Evolutionary conservation across 768 basidiomycete genomes (phyloP), one percentile per base, ranked within the genome.

Genomic region (Boletus barrowsii): DNA sequence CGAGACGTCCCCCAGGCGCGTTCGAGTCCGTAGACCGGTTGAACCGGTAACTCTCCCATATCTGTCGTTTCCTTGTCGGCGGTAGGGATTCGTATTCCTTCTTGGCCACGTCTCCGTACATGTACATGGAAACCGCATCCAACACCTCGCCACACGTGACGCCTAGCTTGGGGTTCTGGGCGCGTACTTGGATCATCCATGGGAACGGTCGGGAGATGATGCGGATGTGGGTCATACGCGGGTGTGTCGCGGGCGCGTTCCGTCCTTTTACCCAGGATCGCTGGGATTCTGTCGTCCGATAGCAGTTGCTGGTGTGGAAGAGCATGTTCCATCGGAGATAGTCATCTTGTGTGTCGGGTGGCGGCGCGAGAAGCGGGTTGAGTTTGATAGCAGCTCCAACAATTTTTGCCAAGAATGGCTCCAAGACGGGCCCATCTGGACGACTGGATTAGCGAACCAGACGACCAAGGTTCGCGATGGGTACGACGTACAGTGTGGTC

Each of bases 321-420:
- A 87, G 76, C 83, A 90, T 86, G 69, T 87, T 86, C 87, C 88
- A 90, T 44, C 79, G 81, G 42, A 90, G 72, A 63, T 81, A 80
- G 6, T 78, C 76, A 1, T 79, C 76, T 5, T 71, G 60, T 5
- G 67, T 66, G 10, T 75, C 74, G 0, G 77, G 68, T 55, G 68
- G 72, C 18, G 84, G 83, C 0, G 69, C 62, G 15, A 90, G 72
- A 24, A 89, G 75, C 0, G 88, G 87, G 63, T 90, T 90, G 33
- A 90, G 53, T 43, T 70, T 67, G 6, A 84, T 58, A 7, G 59
- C 56, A 1, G 81, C 82, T 0, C 72, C 60, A 10, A 88, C 78
- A 24, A 81, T 70, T 47, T 74, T 75, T 17, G 77, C 67, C 18
- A 85, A 65, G 58, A 86, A 79, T 0, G 88, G 82, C 11, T 80